Percentiles rank a stretch among this genome's conserved stretches.
phyloP scores from a whole-genome alignment of 75 land plant genomes.

The Cupressus sempervirens region DNA sequence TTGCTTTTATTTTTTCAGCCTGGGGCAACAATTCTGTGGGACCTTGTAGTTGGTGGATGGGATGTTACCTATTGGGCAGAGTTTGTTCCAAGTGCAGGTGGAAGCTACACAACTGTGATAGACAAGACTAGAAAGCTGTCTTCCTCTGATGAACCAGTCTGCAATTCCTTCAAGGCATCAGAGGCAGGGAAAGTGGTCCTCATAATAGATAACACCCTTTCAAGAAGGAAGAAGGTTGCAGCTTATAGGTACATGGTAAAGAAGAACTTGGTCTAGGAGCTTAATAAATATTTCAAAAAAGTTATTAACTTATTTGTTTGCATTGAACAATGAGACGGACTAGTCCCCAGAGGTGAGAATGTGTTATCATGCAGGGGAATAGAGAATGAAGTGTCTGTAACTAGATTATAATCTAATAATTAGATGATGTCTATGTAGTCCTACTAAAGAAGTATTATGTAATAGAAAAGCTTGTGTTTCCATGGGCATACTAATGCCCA shows the following conservation, averaged over 20 bases:
- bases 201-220: slow-evolving; percentile 67
- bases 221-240: slow-evolving; percentile 65
- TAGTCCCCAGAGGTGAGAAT: not conserved
- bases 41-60: slow-evolving; percentile 83
- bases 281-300: not conserved
- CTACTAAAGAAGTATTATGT: not conserved
- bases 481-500: not conserved
- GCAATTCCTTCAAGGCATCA: slow-evolving; percentile 60
- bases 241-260: slow-evolving; percentile 69
- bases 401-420: not conserved
- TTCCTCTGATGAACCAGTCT: slow-evolving; percentile 61
- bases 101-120: slow-evolving; percentile 60
- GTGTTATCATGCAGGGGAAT: not conserved
- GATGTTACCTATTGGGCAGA: slow-evolving; percentile 85
- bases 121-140: slow-evolving; percentile 60
- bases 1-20: slow-evolving; percentile 35
- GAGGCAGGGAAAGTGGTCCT: slow-evolving; percentile 75
- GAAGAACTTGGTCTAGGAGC: not conserved
- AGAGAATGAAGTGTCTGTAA: not conserved
- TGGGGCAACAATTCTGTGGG: slow-evolving; percentile 81
- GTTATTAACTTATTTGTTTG: not conserved
- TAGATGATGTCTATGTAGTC: not conserved
- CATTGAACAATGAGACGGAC: not conserved
- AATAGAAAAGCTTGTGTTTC: not conserved
- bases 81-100: slow-evolving; percentile 59